Evolutionary conservation across 306 rosid genomes (phyloP), one percentile per base, ranked within the genome.

Genomic region (Trichosanthes truncata): DNA sequence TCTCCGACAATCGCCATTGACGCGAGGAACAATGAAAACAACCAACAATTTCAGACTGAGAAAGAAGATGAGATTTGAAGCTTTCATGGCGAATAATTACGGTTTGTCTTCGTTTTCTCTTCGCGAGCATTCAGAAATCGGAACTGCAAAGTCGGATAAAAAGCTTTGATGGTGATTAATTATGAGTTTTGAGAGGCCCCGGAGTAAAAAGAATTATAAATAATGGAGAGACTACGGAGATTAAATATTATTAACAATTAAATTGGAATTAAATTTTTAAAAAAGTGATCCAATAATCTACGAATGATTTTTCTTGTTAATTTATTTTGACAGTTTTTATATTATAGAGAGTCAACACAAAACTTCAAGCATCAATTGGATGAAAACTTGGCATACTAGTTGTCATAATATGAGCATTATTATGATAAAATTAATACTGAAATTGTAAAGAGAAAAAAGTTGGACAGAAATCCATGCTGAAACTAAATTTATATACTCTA

Each of bases 51-150:
- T 60, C 31, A 81, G 8, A n/a, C 82, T 72, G 11, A 86, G 53
- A 66, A 92, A 53, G 83, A 82, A 48, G 89, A 76, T 63, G 74
- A 83, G 84, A 67, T 45, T 62, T 82, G 38, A 84, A 82, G 85
- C 38, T 87, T 87, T 88, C 96, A 71, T 52, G 62, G 63, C 43
- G 63, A 4, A 40, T 67, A 67, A 36, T 38, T 38, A 40, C 51
- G 49, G 46, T 38, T 67, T 40, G 48, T 40, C 17, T 55, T 20
- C 61, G 61, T 55, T n/a, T n/a, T 21, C 61, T 55, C 61, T 40
- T n/a, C 1, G 31, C 8, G 29, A 67, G 3, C 17, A 38, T 38
- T 67, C 33, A 67, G 51, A 67, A 67, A 40, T 36, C 74, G 1
- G 51, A 67, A 66, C 73, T 35, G 23, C 25, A 18, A 35, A 9